These are phyloP conservation scores for Parastagonospora avenae DNA, from an alignment of 2,329 filamentous ascomycete genomes.

Conservation along the genomic window DNA sequence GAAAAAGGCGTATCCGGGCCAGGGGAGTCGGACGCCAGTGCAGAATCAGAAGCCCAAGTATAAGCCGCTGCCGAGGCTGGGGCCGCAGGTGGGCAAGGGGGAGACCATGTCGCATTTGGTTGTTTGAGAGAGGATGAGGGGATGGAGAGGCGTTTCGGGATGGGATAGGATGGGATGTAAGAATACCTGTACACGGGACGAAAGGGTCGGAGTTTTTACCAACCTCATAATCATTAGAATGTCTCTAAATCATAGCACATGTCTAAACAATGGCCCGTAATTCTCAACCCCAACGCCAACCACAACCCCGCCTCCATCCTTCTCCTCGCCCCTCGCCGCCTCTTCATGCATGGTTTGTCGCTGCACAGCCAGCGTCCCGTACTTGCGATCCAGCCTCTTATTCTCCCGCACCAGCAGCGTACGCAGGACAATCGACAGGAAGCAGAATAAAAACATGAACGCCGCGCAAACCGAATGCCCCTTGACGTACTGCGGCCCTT, in stretches of 20 bases:
- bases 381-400: constrained; percentile 40
- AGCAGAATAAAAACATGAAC: constrained; percentile 45
- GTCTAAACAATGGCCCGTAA: constrained; percentile 40
- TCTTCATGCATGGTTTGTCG: constrained; percentile 24
- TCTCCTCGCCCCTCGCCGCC: constrained; percentile 13
- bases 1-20: constrained; percentile 34
- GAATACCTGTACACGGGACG: too few species aligned
- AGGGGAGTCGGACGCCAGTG: constrained; percentile 32
- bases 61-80: constrained; percentile 32
- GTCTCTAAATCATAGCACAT: constrained; percentile 31
- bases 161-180: background rate
- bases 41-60: constrained; percentile 29
- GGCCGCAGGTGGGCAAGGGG: constrained; percentile 29
- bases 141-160: background rate
- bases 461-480: constrained; percentile 45
- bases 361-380: constrained; percentile 38
- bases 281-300: constrained; percentile 40
- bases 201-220: too few species aligned
- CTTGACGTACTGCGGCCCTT: constrained; percentile 42
- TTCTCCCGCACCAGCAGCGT: constrained; percentile 46
- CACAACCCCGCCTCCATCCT: constrained; percentile 29
- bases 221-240: background rate
- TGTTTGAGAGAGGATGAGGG: constrained; percentile 8
- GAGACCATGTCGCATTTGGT: constrained; percentile 38
- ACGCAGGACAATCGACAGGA: constrained; percentile 36